phyloP scores from a whole-genome alignment of 2,329 filamentous ascomycete genomes.

The Colletotrichum chlorophyti region DNA sequence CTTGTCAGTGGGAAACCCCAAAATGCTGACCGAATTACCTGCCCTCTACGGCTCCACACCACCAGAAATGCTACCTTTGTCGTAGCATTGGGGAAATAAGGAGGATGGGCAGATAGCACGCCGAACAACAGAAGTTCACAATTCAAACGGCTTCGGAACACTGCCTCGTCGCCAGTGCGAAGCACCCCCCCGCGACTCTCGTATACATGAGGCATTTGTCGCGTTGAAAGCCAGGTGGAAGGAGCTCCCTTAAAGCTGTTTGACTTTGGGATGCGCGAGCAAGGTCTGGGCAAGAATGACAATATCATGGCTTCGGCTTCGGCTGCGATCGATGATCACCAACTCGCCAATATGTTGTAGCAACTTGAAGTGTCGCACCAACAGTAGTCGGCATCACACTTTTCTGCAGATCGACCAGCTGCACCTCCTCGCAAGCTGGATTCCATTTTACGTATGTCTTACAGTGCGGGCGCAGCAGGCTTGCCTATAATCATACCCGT shows the following conservation, averaged over 20 bases:
- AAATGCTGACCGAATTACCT: background rate
- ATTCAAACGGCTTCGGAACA: constrained; percentile 1
- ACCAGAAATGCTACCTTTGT: background rate
- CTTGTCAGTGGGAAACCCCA: constrained; percentile 23
- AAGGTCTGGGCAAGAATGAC: background rate
- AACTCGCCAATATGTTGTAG: constrained; percentile 5
- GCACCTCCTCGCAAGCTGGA: background rate
- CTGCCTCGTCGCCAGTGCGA: constrained; percentile 1
- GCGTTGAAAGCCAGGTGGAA: background rate
- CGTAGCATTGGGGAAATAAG: background rate
- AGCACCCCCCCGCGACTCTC: constrained; percentile 16
- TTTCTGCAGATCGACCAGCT: constrained; percentile 9
- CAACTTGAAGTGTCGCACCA: constrained; percentile 4
- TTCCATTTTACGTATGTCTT: background rate
- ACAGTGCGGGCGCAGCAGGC: too few relatives aligned
- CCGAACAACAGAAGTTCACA: too few relatives aligned
- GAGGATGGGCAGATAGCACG: background rate
- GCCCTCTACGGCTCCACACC: background rate
- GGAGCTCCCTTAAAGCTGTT: background rate
- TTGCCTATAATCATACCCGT: too few relatives aligned
- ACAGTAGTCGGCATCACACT: background rate
- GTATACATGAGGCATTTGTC: constrained; percentile 19
- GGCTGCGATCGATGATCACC: background rate
- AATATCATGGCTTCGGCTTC: background rate
- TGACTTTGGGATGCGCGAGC: background rate